phyloP scores from a whole-genome alignment of 75 land plant species.

The Selaginella moellendorffii region DNA sequence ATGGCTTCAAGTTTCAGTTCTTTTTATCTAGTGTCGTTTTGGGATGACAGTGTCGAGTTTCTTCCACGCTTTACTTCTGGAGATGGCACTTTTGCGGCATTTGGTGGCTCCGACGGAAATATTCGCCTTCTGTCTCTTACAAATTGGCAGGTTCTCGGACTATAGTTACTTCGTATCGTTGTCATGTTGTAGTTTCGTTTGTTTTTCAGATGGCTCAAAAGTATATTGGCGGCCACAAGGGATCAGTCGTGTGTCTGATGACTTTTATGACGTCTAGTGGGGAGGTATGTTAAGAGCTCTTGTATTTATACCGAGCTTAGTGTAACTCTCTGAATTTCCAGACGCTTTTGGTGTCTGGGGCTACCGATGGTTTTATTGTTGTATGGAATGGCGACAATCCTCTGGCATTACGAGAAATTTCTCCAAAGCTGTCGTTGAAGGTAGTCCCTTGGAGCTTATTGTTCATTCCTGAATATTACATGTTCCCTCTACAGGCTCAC shows the following conservation, averaged over 20 bases:
- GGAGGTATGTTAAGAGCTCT: slow-evolving; percentile 40
- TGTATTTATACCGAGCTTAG: not conserved
- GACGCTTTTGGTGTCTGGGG: slow-evolving; percentile 92
- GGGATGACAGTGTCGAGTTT: slow-evolving; percentile 80
- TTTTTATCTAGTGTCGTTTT: not conserved
- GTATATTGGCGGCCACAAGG: slow-evolving; percentile 95
- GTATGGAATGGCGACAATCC: slow-evolving; percentile 91
- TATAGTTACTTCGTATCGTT: not conserved
- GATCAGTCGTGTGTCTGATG: slow-evolving; percentile 76
- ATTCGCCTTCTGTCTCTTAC: slow-evolving; percentile 95
- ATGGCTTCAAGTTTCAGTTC: slow-evolving; percentile 11
- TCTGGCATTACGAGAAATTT: slow-evolving; percentile 79
- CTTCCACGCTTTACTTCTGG: slow-evolving; percentile 58
- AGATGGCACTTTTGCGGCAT: slow-evolving; percentile 91
- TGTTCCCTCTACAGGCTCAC: slow-evolving; percentile 58
- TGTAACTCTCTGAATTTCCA: slow-evolving; percentile 13
- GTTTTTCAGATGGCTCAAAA: slow-evolving; percentile 75
- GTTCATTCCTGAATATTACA: too few species aligned
- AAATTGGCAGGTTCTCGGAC: slow-evolving; percentile 88
- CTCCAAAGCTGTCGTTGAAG: slow-evolving; percentile 89
- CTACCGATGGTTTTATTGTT: slow-evolving; percentile 74
- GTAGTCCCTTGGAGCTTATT: slow-evolving; percentile 31
- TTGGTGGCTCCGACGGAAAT: slow-evolving; percentile 97
- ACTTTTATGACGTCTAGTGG: slow-evolving; percentile 84
- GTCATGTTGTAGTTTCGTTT: not conserved